phyloP scores from a whole-genome alignment of 73 alveolate species.

The Diophrys appendiculata region DNA sequence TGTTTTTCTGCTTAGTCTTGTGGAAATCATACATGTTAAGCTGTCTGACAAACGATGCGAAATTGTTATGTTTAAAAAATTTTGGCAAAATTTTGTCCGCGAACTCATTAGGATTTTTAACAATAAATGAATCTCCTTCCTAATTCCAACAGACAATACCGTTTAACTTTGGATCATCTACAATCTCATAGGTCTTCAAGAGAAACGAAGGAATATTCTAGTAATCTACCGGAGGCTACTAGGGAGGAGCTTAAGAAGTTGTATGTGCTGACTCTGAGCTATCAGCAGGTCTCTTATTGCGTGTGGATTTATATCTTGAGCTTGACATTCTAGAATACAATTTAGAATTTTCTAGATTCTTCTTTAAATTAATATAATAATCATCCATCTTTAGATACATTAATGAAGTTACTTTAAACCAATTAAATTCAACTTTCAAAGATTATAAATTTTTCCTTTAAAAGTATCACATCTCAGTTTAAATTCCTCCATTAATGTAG shows the following conservation, averaged over 20 bases:
- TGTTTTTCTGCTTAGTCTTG: constrained; percentile 78
- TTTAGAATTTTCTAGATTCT: not conserved
- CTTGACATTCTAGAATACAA: not conserved
- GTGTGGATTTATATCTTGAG: not conserved
- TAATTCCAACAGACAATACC: constrained; percentile 95
- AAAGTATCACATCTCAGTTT: no score
- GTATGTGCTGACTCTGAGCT: no score
- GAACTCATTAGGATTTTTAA: constrained; percentile 86
- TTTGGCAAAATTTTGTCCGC: constrained; percentile 90
- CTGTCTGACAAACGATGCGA: constrained; percentile 95
- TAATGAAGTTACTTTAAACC: no score
- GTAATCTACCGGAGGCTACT: not conserved
- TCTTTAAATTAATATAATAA: not conserved
- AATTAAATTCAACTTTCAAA: no score
- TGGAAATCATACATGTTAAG: constrained; percentile 97
- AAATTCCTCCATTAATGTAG: no score
- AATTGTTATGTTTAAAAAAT: constrained; percentile 94
- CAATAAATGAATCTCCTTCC: constrained; percentile 87
- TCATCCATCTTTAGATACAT: not conserved
- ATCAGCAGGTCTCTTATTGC: not conserved
- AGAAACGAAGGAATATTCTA: constrained; percentile 47
- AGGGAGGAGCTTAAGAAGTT: no score
- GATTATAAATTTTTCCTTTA: no score
- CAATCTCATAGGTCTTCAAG: constrained; percentile 62
- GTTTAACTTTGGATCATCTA: constrained; percentile 73